Conservation (phyloP, 139 green algal genomes). For the Chlorella ohadii region DNA sequence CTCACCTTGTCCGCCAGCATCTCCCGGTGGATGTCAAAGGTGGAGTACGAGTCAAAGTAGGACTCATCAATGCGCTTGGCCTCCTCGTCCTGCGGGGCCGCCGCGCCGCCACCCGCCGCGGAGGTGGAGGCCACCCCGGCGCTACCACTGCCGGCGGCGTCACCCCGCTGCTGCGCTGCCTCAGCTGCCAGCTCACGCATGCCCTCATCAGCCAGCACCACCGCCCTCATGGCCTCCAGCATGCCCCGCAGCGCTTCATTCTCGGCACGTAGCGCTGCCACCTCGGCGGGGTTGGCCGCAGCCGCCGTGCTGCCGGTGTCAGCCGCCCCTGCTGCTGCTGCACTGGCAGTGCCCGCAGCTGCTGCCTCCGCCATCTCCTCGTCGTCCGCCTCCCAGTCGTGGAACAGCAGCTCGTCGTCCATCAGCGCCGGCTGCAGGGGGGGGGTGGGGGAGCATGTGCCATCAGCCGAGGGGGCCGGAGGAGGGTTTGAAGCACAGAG, state of each 20-base stretch:
- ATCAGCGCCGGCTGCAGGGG: constrained; percentile 53
- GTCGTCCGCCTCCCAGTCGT: constrained; percentile 73
- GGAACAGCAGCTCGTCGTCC: constrained; percentile 82
- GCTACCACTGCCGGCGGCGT: not conserved
- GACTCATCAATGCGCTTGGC: constrained; percentile 63
- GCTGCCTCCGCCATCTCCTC: constrained; percentile 14
- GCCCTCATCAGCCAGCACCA: constrained; percentile 18
- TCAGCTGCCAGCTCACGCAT: constrained; percentile 22
- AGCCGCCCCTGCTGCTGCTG: not conserved
- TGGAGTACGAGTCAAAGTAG: constrained; percentile 93
- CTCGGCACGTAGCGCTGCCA: constrained; percentile 37
- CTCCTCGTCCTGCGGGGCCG: not conserved
- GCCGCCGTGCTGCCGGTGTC: not conserved
- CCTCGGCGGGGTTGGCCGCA: not conserved
- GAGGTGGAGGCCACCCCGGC: not conserved
- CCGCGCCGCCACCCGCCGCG: not conserved
- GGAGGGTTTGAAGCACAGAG: too few species aligned
- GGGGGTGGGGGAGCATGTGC: too few species aligned
- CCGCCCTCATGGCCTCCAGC: constrained; percentile 29
- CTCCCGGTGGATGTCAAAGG: constrained; percentile 92
- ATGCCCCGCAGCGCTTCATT: constrained; percentile 44
- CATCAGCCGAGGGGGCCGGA: too few species aligned
- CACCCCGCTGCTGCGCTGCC: not conserved
- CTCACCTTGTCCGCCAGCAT: constrained; percentile 88
- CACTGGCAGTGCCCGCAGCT: not conserved